A percentile compares a stretch with the other conserved stretches of the same genome.
These are phyloP conservation scores for Erodium trifolium DNA, from an alignment of 441 rosid genomes.

Conservation along the genomic window DNA sequence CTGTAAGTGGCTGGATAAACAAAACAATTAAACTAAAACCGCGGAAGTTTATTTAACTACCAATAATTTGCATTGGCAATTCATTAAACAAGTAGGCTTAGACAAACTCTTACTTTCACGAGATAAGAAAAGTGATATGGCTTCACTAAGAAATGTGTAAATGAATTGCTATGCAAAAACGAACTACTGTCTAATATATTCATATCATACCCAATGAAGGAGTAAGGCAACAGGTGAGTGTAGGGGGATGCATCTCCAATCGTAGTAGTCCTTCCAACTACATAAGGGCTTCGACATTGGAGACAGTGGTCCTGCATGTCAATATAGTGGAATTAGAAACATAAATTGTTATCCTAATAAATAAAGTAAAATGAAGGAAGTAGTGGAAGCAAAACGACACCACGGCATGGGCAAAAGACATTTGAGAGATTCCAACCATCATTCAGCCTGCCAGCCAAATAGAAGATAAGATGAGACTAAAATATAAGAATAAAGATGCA, in stretches of 20 bases:
- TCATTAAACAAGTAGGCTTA: background rate
- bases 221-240: constrained; percentile 76
- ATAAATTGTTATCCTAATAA: background rate
- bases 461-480: background rate
- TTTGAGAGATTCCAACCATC: constrained; percentile 55
- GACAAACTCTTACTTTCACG: background rate
- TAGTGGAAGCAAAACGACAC: constrained; percentile 29
- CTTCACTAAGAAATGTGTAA: background rate
- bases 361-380: background rate
- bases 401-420: constrained; percentile 59
- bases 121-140: background rate
- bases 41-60: background rate
- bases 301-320: constrained; percentile 43
- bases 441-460: constrained; percentile 28
- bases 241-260: constrained; percentile 70
- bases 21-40: constrained; percentile 9
- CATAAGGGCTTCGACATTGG: constrained; percentile 30
- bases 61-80: background rate
- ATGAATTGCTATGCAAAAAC: background rate
- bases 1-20: constrained; percentile 64
- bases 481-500: background rate
- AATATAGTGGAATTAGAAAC: constrained; percentile 16
- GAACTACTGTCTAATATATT: background rate
- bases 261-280: constrained; percentile 64
- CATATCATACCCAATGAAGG: constrained; percentile 75